phyloP scores from a whole-genome alignment of 768 basidiomycete genomes.

The Lactarius indigo region DNA sequence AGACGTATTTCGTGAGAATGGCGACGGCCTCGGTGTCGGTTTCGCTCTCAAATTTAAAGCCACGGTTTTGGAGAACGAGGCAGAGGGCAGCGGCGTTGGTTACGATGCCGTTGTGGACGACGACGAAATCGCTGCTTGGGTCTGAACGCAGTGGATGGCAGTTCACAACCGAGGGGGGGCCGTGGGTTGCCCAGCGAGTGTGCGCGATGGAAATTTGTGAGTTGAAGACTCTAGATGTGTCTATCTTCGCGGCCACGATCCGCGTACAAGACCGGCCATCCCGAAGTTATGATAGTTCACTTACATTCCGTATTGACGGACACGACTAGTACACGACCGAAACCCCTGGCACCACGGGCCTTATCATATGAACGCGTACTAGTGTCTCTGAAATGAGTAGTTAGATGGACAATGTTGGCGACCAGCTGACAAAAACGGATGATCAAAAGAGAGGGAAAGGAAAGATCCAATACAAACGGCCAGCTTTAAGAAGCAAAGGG shows the following conservation, averaged over 20 bases:
- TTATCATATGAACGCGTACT: no score
- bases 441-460: no score
- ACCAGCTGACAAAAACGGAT: no score
- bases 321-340: no score
- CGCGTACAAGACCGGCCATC: no score
- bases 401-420: no score
- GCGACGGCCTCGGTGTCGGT: constrained; percentile 98
- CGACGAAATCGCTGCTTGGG: constrained; percentile 72
- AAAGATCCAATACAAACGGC: no score
- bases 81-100: constrained; percentile 89
- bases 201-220: constrained; percentile 97
- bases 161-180: constrained; percentile 80
- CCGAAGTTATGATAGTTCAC: no score
- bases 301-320: no score
- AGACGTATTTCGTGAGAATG: constrained; percentile 94
- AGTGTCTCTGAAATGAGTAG: no score
- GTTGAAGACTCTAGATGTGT: constrained; percentile 73
- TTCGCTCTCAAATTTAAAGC: constrained; percentile 90
- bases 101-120: constrained; percentile 99
- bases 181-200: constrained; percentile 99
- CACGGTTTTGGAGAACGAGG: constrained; percentile 91
- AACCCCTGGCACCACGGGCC: no score
- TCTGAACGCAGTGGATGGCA: constrained; percentile 95
- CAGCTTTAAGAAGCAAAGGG: no score
- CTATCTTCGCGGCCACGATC: constrained; percentile 65